Conservation (phyloP, 116 monocot species). For the Dioscorea cayenensis region DNA sequence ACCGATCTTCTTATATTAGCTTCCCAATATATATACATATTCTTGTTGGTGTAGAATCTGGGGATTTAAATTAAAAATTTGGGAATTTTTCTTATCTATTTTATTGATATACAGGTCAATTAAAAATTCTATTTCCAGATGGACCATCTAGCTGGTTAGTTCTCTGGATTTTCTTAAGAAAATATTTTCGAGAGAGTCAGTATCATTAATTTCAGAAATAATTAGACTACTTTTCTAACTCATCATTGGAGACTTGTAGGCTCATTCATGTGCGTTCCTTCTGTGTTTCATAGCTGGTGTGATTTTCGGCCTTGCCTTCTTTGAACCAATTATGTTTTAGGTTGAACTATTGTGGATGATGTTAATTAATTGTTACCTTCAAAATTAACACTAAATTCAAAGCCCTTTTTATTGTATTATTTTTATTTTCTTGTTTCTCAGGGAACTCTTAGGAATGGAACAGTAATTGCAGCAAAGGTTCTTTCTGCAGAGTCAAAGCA, state of each 20-base stretch:
- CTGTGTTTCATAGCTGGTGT: background rate
- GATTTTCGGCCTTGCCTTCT: background rate
- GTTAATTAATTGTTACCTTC: no score
- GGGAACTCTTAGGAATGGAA: constrained; percentile 60
- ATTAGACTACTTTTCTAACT: background rate
- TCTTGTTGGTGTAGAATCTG: no score
- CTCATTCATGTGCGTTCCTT: background rate
- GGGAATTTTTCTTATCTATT: no score
- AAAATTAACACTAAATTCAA: no score
- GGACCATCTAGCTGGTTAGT: no score
- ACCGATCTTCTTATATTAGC: no score
- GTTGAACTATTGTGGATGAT: background rate
- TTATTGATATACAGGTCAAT: no score
- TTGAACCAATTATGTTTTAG: background rate
- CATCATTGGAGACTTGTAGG: background rate
- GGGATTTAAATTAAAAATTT: no score
- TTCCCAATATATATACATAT: no score
- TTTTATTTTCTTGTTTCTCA: constrained; percentile 7
- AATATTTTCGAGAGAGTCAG: background rate
- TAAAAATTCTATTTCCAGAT: no score
- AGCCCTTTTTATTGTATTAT: no score
- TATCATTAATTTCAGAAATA: background rate
- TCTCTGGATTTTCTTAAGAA: background rate
- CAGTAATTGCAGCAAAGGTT: constrained; percentile 51
- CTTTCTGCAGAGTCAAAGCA: constrained; percentile 72